phyloP scores from a whole-genome alignment of 768 basidiomycete genomes.

The Termitomyces sp. region DNA sequence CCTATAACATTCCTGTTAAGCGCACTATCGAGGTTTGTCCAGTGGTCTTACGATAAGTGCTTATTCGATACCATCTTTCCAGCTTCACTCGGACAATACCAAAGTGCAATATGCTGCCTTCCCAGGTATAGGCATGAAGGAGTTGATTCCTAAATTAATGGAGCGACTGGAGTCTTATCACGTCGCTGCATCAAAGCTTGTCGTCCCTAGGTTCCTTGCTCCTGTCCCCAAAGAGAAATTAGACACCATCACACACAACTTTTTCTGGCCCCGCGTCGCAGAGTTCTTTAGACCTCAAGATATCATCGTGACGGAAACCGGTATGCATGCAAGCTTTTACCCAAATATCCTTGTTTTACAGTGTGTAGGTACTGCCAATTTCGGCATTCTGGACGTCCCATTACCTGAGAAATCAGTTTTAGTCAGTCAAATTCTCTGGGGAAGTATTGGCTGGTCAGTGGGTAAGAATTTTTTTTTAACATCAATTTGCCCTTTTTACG shows the following conservation, averaged over 20 bases:
- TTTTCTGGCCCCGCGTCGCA: constrained; percentile 80
- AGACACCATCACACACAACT: constrained; percentile 66
- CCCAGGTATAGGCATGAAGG: constrained; percentile 70
- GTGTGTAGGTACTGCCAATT: constrained; percentile 64
- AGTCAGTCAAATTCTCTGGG: constrained; percentile 82
- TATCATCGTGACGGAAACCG: constrained; percentile 87
- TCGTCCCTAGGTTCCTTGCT: constrained; percentile 42
- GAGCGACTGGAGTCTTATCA: constrained; percentile 44
- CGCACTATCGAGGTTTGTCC: constrained; percentile 59
- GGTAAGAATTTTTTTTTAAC: constrained; percentile 36
- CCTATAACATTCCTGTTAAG: constrained; percentile 59
- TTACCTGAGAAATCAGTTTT: constrained; percentile 68
- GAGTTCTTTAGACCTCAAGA: constrained; percentile 70
- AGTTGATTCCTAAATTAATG: constrained; percentile 70
- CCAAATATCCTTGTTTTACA: too few relatives aligned
- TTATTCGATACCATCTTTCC: constrained; percentile 1
- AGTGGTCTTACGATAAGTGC: not conserved
- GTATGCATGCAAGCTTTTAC: constrained; percentile 24
- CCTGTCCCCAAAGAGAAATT: constrained; percentile 48
- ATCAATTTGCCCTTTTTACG: not conserved
- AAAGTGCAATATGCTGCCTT: constrained; percentile 63
- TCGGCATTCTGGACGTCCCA: constrained; percentile 80
- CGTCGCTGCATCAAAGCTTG: constrained; percentile 34
- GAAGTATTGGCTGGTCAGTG: constrained; percentile 88
- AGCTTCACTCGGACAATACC: constrained; percentile 78